Evolutionary conservation across 257 asterid species (phyloP), one percentile per base, ranked within the genome.

Genomic region (Solanum chaucha): DNA sequence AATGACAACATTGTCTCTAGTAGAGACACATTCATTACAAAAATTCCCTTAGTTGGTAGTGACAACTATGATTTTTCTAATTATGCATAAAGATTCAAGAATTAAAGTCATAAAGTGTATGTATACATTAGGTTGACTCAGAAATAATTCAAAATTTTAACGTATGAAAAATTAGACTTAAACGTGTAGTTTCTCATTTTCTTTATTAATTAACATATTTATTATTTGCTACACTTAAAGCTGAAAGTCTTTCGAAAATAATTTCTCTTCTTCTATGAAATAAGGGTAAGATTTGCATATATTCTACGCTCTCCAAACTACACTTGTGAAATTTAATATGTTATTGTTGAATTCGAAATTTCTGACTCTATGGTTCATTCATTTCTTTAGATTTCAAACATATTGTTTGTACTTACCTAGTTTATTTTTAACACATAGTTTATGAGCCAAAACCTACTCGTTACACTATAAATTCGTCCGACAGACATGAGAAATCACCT

Each of bases 21-120:
- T 87, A 88, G 88, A 86, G 87, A 87, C 86, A 89, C 82, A 58
- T 28, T 80, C 85, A 46, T 28, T 81, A 30, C 82, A 15, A 28
- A 46, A 81, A 51, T 17, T 81, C 40, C 68, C 68, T 40, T 81
- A 46, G 68, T 28, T 81, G 68, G 68, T 51, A 48, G 88, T 87
- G 82, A 85, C 83, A 82, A 89, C 64, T 88, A 70, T 65, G 65
- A 77, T 44, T 85, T 68, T 73, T 84, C 71, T 64, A 51, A 17
- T 24, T 72, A 30, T 74, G 26, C 22, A 86, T 65, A 19, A n/a
- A 71, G 15, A 71, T 17, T 72, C 81, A 19, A 59, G 64, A 88
- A 90, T 88, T 32, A 15, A 34, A 15, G 20, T 51, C 61, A 51
- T 51, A 15, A 51, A 17, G 82, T 73, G 30, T 35, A 73, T 0